Percentiles rank a stretch among this genome's conserved stretches.
Conservation (phyloP, 169 alveolate species). For the Miamiensis avidus region DNA sequence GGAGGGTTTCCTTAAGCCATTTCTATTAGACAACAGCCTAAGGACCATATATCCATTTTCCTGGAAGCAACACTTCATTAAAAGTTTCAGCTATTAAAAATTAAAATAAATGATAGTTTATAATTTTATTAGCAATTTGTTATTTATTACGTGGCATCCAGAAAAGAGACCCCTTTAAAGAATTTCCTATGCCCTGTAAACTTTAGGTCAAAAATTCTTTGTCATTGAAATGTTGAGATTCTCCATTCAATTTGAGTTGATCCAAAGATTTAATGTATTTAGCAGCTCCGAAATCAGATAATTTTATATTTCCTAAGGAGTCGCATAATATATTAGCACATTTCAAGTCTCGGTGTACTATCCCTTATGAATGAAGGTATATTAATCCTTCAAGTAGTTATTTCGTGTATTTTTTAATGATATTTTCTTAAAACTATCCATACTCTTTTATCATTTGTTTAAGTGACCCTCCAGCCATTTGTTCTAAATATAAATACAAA, state of each 20-base stretch:
- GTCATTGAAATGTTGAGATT: constrained; percentile 53
- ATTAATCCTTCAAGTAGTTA: constrained; percentile 63
- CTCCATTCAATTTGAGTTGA: constrained; percentile 38
- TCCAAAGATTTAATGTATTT: constrained; percentile 69
- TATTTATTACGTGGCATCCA: constrained; percentile 83
- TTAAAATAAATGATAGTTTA: no score
- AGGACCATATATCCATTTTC: constrained; percentile 83
- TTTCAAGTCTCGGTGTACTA: constrained; percentile 83
- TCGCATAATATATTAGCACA: constrained; percentile 80
- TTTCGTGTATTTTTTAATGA: constrained; percentile 65
- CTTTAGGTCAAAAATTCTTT: no score
- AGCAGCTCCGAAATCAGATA: constrained; percentile 86
- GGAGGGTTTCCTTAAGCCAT: constrained; percentile 85
- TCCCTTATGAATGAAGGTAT: constrained; percentile 69
- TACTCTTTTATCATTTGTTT: constrained; percentile 51
- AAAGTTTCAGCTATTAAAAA: constrained; percentile 59
- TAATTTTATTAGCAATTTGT: no score
- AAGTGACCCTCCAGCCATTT: constrained; percentile 77
- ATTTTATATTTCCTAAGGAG: constrained; percentile 68
- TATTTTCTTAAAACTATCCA: constrained; percentile 64
- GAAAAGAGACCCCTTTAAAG: constrained; percentile 83
- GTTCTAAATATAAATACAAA: constrained; percentile 73
- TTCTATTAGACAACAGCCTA: constrained; percentile 86
- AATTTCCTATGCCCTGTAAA: no score
- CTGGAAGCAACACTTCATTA: constrained; percentile 46